Conservation (phyloP, 306 rosid species). For the Clitoria ternatea region DNA sequence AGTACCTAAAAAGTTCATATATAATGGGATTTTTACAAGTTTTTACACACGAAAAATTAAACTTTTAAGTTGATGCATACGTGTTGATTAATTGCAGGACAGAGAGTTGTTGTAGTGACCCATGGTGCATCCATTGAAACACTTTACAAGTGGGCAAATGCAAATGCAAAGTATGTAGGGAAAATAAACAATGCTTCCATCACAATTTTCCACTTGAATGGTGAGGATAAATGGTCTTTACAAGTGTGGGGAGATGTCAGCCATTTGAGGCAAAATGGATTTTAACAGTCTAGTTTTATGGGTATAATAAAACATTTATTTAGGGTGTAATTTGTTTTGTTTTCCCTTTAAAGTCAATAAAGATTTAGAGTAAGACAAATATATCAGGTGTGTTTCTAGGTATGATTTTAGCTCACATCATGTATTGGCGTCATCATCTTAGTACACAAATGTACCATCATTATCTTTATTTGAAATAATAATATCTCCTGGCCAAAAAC, state of each 20-base stretch:
- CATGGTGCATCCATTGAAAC: slow-evolving; percentile 76
- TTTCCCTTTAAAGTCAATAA: neutral
- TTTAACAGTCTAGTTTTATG: slow-evolving; percentile 48
- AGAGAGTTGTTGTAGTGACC: slow-evolving; percentile 58
- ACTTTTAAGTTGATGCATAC: neutral
- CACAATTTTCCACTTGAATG: slow-evolving; percentile 54
- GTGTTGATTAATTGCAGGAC: slow-evolving; percentile 42
- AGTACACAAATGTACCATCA: neutral
- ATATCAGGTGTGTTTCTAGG: neutral
- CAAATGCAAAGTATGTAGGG: slow-evolving; percentile 31
- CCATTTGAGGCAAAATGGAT: slow-evolving; percentile 50
- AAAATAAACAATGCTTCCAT: slow-evolving; percentile 66
- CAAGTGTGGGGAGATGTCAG: slow-evolving; percentile 64
- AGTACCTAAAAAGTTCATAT: too few species aligned
- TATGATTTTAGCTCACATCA: neutral
- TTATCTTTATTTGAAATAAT: too few species aligned
- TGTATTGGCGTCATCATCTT: neutral
- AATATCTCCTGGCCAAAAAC: too few species aligned
- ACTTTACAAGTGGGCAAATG: slow-evolving; percentile 49
- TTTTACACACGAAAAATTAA: too few species aligned
- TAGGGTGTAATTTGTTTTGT: slow-evolving; percentile 27
- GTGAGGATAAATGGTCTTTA: slow-evolving; percentile 57
- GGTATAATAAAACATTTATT: slow-evolving; percentile 51
- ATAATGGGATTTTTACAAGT: too few species aligned
- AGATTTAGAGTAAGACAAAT: neutral